These are phyloP conservation scores for Ustilago sp. DNA, from an alignment of 1,284 basidiomycete genomes.

Conservation along the genomic window DNA sequence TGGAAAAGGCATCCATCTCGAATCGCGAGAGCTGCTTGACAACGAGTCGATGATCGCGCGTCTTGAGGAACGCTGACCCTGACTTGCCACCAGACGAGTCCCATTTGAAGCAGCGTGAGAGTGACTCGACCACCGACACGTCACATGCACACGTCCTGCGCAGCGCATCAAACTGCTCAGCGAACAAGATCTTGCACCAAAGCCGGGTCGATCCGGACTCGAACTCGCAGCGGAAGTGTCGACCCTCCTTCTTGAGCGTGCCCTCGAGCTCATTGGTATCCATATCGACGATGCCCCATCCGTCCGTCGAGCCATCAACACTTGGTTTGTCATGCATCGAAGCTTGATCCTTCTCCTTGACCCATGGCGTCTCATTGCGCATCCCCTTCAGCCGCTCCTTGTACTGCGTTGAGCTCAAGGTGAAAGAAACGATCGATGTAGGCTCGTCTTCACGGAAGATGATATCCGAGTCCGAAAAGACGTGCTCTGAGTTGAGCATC, in stretches of 20 bases:
- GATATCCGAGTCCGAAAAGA: constrained; percentile 88
- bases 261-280: constrained; percentile 52
- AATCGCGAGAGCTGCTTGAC: constrained; percentile 93
- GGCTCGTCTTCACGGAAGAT: constrained; percentile 98
- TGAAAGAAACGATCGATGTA: constrained; percentile 95
- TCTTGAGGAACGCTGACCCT: constrained; percentile 93
- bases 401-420: constrained; percentile 89
- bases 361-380: constrained; percentile 36
- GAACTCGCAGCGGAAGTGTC: constrained; percentile 68
- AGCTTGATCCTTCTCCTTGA: constrained; percentile 42
- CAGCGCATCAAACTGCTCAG: constrained; percentile 95
- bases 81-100: constrained; percentile 95
- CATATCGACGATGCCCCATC: constrained; percentile 47
- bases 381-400: constrained; percentile 60
- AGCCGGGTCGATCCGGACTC: constrained; percentile 84
- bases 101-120: constrained; percentile 95
- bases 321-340: constrained; percentile 76
- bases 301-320: constrained; percentile 31
- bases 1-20: constrained; percentile 94
- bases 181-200: constrained; percentile 90
- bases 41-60: constrained; percentile 93
- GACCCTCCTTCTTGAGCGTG: constrained; percentile 60
- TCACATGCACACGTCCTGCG: constrained; percentile 92
- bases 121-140: constrained; percentile 89
- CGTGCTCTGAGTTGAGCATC: constrained; percentile 71